phyloP scores from a whole-genome alignment of 352 stramenopile species.

The Globisporangium uncinulatum region DNA sequence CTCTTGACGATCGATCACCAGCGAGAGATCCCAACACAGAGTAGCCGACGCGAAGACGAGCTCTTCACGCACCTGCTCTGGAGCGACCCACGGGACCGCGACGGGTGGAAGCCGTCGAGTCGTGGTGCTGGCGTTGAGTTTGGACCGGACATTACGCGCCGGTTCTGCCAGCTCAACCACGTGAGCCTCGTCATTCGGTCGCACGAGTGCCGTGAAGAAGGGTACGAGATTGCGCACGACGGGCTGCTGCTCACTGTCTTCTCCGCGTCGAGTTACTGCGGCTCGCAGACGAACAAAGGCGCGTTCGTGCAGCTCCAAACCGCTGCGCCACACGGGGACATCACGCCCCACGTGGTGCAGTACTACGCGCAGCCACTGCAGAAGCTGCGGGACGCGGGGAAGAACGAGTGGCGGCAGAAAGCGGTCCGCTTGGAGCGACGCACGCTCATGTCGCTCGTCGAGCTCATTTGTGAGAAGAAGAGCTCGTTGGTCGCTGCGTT shows the following conservation, averaged over 20 bases:
- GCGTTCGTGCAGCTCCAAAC: constrained; percentile 61
- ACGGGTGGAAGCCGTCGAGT: constrained; percentile 58
- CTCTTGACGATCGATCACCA: constrained; percentile 78
- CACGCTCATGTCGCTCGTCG: constrained; percentile 73
- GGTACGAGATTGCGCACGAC: constrained; percentile 87
- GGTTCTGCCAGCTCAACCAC: constrained; percentile 84
- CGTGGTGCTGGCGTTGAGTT: constrained; percentile 91
- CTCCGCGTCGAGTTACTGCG: constrained; percentile 90
- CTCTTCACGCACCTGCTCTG: constrained; percentile 91
- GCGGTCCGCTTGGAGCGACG: constrained; percentile 55
- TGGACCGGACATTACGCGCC: constrained; percentile 88
- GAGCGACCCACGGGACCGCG: constrained; percentile 81
- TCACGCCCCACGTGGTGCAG: constrained; percentile 90
- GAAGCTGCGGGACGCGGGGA: constrained; percentile 51
- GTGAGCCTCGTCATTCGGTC: constrained; percentile 91
- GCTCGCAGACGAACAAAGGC: constrained; percentile 88
- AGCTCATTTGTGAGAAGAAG: constrained; percentile 82
- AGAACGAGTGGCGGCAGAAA: constrained; percentile 81
- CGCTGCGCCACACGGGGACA: constrained; percentile 54
- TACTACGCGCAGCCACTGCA: constrained; percentile 87
- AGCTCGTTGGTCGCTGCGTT: constrained; percentile 45
- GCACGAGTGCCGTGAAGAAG: constrained; percentile 90
- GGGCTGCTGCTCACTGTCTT: constrained; percentile 88
- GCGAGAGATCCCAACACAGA: constrained; percentile 84
- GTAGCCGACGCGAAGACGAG: constrained; percentile 71